A percentile compares a stretch with the other conserved stretches of the same genome.
These are phyloP conservation scores for Aspergillus brunneoviolaceus DNA, from an alignment of 2,329 filamentous ascomycete genomes.

Conservation along the genomic window DNA sequence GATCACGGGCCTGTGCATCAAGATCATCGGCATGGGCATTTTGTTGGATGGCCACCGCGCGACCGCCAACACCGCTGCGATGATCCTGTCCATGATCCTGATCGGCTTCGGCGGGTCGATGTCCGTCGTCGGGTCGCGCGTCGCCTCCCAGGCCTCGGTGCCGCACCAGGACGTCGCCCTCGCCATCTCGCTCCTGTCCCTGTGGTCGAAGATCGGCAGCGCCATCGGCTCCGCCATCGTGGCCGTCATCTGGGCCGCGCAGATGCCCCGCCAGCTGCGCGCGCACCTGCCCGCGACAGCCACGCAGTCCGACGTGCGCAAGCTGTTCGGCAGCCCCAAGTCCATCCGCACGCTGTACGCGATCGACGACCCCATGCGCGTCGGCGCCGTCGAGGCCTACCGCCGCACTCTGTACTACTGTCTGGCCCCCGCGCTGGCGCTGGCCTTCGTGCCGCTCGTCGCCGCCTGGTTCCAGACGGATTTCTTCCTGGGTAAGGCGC, in stretches of 20 bases:
- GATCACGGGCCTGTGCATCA: constrained; percentile 39
- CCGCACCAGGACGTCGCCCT: constrained; percentile 46
- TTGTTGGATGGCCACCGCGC: constrained; percentile 25
- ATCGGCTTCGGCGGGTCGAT: constrained; percentile 38
- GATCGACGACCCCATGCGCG: too few species aligned
- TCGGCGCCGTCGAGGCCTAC: too few species aligned
- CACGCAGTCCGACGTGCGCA: background rate
- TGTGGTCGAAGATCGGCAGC: constrained; percentile 44
- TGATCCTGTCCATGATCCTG: constrained; percentile 40
- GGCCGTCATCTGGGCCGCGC: constrained; percentile 38
- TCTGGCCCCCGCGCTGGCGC: too few species aligned
- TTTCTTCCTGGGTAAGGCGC: background rate
- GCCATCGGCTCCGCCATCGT: constrained; percentile 42
- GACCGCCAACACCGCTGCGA: constrained; percentile 37
- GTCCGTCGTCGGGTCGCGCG: constrained; percentile 43
- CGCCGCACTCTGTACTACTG: too few species aligned
- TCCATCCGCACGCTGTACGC: too few species aligned
- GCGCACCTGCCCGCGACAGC: background rate
- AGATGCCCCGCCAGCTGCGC: background rate
- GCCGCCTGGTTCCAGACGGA: background rate
- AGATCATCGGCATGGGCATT: constrained; percentile 41
- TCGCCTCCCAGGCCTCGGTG: constrained; percentile 44
- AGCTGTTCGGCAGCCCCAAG: too few species aligned
- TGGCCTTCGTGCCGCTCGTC: background rate
- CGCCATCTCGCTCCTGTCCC: constrained; percentile 36